Evolutionary conservation across 106 monocot genomes (phyloP).

Genomic region (Triglochin maritima): DNA sequence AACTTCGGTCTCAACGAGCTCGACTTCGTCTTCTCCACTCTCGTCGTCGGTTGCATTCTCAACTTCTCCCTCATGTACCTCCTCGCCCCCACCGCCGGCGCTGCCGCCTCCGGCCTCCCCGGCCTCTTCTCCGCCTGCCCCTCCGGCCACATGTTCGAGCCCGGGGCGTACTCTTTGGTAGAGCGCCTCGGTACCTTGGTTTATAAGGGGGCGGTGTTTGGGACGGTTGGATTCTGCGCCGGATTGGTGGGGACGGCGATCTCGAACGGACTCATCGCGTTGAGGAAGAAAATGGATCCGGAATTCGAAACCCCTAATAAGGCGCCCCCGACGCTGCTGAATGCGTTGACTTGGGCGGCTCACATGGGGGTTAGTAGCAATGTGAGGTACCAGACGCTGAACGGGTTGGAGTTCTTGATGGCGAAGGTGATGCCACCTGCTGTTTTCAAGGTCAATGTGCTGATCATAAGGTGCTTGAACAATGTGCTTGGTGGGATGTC

Average conservation of each 20-base stretch:
- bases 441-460: conserved; percentile 48
- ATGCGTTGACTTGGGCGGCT: conserved; percentile 60
- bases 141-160: conserved; percentile 57
- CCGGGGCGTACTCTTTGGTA: conserved; percentile 37
- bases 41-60: conserved; percentile 81
- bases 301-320: conserved; percentile 59
- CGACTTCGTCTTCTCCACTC: conserved; percentile 83
- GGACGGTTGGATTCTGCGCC: conserved; percentile 55
- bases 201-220: conserved; percentile 57
- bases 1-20: conserved; percentile 85
- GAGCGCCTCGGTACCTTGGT: conserved; percentile 39
- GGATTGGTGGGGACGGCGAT: conserved; percentile 61
- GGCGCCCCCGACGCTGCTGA: conserved; percentile 55
- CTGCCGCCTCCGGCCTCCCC: conserved; percentile 27
- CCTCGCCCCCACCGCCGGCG: conserved; percentile 44
- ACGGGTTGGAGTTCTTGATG: conserved; percentile 55
- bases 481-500: conserved; percentile 70
- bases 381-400: conserved; percentile 70
- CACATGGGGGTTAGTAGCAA: conserved; percentile 82
- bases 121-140: conserved; percentile 18
- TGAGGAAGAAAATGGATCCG: conserved; percentile 57
- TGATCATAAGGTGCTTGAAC: conserved; percentile 59
- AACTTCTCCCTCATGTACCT: conserved; percentile 75
- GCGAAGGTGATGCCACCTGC: conserved; percentile 30
- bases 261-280: conserved; percentile 51